A percentile compares a stretch with the other conserved stretches of the same genome.
phyloP scores from a whole-genome alignment of 2,329 filamentous ascomycete species.

The Paracorniculantispora psalliotae region DNA sequence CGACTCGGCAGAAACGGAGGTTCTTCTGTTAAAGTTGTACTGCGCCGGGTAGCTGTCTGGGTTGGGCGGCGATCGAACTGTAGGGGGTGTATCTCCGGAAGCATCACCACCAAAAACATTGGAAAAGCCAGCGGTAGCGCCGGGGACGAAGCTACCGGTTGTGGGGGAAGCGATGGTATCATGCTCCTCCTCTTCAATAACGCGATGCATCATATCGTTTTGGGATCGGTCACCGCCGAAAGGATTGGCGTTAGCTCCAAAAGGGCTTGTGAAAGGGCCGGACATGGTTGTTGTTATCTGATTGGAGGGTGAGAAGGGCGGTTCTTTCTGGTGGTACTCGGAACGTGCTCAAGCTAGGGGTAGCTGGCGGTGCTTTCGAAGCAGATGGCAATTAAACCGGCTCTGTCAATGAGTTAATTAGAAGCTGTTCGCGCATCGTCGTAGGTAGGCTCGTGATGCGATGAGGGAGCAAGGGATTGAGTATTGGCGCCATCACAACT shows the following conservation, averaged over 20 bases:
- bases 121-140: conserved; percentile 41
- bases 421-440: neutral
- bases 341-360: neutral
- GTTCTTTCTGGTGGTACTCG: neutral
- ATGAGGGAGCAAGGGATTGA: neutral
- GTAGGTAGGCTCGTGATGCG: neutral
- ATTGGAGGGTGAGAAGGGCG: neutral
- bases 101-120: conserved; percentile 51
- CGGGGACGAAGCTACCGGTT: conserved; percentile 48
- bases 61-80: conserved; percentile 46
- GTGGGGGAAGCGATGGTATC: conserved; percentile 73
- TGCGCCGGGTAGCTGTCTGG: conserved; percentile 77
- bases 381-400: neutral
- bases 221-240: conserved; percentile 54
- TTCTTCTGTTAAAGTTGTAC: conserved; percentile 89
- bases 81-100: conserved; percentile 40
- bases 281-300: conserved; percentile 51
- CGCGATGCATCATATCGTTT: conserved; percentile 39
- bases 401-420: neutral
- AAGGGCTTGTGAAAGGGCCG: conserved; percentile 71
- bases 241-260: conserved; percentile 64
- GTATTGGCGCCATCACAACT: neutral
- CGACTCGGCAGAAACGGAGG: conserved; percentile 94
- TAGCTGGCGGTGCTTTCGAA: neutral
- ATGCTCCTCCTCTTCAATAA: conserved; percentile 80